phyloP scores from a whole-genome alignment of 2,329 filamentous ascomycete genomes.

The Aspergillus clavatus region DNA sequence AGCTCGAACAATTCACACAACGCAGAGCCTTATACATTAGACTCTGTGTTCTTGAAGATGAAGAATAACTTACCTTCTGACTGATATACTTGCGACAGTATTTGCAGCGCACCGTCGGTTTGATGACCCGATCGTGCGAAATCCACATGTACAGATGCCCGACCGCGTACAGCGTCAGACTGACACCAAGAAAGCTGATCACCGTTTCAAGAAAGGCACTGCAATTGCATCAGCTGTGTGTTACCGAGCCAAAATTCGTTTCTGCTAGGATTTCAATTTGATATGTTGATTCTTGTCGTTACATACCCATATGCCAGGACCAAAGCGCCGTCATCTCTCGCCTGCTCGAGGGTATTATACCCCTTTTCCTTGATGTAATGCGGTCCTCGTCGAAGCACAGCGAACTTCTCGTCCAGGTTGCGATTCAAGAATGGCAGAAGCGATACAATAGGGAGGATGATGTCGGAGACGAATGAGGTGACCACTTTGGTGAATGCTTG shows the following conservation, averaged over 20 bases:
- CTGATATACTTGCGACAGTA: conserved; percentile 50
- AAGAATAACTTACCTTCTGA: conserved; percentile 49
- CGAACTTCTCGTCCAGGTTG: conserved; percentile 71
- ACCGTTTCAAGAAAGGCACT: conserved; percentile 42
- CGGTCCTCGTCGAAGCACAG: conserved; percentile 57
- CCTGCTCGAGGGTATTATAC: conserved; percentile 67
- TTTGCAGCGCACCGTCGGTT: conserved; percentile 63
- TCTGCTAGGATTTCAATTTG: too few species aligned
- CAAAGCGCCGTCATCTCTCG: conserved; percentile 65
- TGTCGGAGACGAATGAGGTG: conserved; percentile 66
- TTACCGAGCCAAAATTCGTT: too few species aligned
- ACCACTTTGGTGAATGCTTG: conserved; percentile 67
- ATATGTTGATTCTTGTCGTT: too few species aligned
- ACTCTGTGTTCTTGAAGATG: background rate
- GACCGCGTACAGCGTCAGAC: conserved; percentile 60
- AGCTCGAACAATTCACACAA: conserved; percentile 55
- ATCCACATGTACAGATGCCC: conserved; percentile 59
- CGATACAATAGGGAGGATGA: conserved; percentile 65
- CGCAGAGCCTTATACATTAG: conserved; percentile 36
- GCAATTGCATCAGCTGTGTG: background rate
- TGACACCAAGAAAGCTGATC: conserved; percentile 62
- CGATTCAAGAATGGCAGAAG: conserved; percentile 64
- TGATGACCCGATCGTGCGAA: conserved; percentile 64
- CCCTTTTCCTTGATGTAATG: conserved; percentile 48
- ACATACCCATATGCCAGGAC: conserved; percentile 65